Evolutionary conservation across 2,329 filamentous ascomycete species (phyloP).

Genomic region (Hortaea werneckii): DNA sequence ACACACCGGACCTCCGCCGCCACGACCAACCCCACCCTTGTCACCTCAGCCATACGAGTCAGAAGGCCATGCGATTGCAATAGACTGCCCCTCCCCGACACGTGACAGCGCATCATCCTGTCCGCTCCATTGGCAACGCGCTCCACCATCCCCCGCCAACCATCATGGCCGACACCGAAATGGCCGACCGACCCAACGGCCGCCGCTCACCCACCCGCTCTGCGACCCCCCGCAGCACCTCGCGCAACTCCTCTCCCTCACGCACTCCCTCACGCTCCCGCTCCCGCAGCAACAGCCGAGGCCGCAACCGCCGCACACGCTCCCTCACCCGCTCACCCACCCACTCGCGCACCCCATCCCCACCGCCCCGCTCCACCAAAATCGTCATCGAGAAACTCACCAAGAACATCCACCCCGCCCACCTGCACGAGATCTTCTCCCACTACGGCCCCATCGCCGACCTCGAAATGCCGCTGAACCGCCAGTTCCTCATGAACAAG

Average conservation of each 20-base stretch:
- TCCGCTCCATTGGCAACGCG: not conserved
- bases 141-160: not conserved
- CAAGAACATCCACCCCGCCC: slow-evolving; percentile 83
- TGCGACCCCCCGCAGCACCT: not conserved
- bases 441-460: slow-evolving; percentile 77
- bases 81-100: too few species aligned
- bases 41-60: too few species aligned
- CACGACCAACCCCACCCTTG: too few species aligned
- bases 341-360: slow-evolving; percentile 10
- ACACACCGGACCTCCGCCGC: too few species aligned
- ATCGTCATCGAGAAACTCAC: slow-evolving; percentile 94
- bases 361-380: slow-evolving; percentile 37
- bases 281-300: slow-evolving; percentile 4
- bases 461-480: slow-evolving; percentile 82
- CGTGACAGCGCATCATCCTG: not conserved
- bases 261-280: slow-evolving; percentile 14
- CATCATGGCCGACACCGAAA: slow-evolving; percentile 1
- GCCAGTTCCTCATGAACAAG: slow-evolving; percentile 75
- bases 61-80: too few species aligned
- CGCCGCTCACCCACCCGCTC: slow-evolving; percentile 21
- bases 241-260: slow-evolving; percentile 21
- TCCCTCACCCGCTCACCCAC: slow-evolving; percentile 8
- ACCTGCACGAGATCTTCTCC: slow-evolving; percentile 86
- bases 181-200: not conserved
- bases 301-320: slow-evolving; percentile 5